phyloP scores from a whole-genome alignment of 768 basidiomycete genomes.

The Suillus luteus region DNA sequence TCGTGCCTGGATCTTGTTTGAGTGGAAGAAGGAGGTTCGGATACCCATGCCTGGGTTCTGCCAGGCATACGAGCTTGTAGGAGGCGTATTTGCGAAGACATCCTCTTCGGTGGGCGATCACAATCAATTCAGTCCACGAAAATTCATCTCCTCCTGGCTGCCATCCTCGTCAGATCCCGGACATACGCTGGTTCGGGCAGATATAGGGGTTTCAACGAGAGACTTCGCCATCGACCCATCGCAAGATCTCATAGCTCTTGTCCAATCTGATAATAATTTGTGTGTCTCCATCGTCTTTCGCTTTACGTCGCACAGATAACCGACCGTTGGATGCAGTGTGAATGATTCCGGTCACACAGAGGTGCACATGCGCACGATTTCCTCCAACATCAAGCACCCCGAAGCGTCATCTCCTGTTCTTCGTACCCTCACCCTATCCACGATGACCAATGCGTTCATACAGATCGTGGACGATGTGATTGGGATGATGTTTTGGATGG shows the following conservation, averaged over 20 bases:
- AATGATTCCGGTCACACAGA: slow-evolving; percentile 23
- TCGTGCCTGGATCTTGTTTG: slow-evolving; percentile 36
- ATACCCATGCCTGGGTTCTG: slow-evolving; percentile 40
- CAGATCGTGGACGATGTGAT: slow-evolving; percentile 59
- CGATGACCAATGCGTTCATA: slow-evolving; percentile 38
- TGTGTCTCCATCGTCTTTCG: slow-evolving; percentile 11
- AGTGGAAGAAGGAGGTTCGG: slow-evolving; percentile 24
- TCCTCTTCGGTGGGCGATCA: slow-evolving; percentile 17
- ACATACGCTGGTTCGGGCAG: slow-evolving; percentile 27
- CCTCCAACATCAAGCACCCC: slow-evolving; percentile 44
- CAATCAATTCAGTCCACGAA: slow-evolving; percentile 30
- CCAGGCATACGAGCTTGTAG: slow-evolving; percentile 62
- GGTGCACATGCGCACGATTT: slow-evolving; percentile 50
- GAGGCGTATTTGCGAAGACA: slow-evolving; percentile 55
- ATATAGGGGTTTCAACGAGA: slow-evolving; percentile 44
- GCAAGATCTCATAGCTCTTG: slow-evolving; percentile 56
- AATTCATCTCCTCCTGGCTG: slow-evolving; percentile 24
- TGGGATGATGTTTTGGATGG: slow-evolving; percentile 45
- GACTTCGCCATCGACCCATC: slow-evolving; percentile 70
- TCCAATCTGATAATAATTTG: slow-evolving; percentile 31
- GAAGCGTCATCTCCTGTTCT: slow-evolving; percentile 36
- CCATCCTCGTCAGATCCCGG: slow-evolving; percentile 17
- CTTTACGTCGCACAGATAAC: too few relatives aligned
- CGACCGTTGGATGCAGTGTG: neutral
- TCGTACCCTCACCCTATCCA: slow-evolving; percentile 26